Evolutionary conservation across 2,329 filamentous ascomycete species (phyloP).

Genomic region (Neobulgaria alba): DNA sequence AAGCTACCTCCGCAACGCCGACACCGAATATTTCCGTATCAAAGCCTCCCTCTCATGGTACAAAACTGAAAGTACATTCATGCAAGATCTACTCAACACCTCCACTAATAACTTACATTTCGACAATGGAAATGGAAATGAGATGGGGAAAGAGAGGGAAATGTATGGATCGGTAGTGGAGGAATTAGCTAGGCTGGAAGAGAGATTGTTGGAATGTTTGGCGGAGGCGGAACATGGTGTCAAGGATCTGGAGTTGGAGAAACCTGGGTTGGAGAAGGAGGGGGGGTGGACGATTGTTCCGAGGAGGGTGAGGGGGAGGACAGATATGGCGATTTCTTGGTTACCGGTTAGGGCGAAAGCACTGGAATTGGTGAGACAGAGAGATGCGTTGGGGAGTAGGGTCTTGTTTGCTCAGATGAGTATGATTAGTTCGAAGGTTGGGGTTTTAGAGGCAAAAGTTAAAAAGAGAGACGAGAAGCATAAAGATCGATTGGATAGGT

Average conservation of each 20-base stretch:
- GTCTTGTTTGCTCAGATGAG: constrained; percentile 42
- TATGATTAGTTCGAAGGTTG: constrained; percentile 35
- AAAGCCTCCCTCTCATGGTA: constrained; percentile 40
- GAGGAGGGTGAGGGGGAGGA: constrained; percentile 32
- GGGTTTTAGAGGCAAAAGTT: constrained; percentile 18
- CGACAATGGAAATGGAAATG: constrained; percentile 8
- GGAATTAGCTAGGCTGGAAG: constrained; percentile 36
- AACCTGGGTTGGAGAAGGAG: constrained; percentile 14
- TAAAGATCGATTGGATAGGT: constrained; percentile 14
- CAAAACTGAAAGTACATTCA: constrained; percentile 40
- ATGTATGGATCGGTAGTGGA: constrained; percentile 42
- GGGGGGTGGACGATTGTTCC: constrained; percentile 33
- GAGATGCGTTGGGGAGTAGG: constrained; percentile 36
- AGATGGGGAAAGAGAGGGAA: constrained; percentile 34
- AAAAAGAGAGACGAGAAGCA: constrained; percentile 15
- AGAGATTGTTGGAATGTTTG: constrained; percentile 37
- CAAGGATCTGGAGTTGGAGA: constrained; percentile 7
- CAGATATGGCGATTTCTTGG: constrained; percentile 38
- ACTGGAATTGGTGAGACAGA: constrained; percentile 37
- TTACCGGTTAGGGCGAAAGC: constrained; percentile 36
- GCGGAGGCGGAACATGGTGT: constrained; percentile 34
- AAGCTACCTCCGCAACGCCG: constrained; percentile 37
- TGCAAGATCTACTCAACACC: constrained; percentile 33
- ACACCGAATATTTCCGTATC: constrained; percentile 39
- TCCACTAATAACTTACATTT: constrained; percentile 7